phyloP scores from a whole-genome alignment of 495 filamentous ascomycete genomes.

The Neurospora sp. region DNA sequence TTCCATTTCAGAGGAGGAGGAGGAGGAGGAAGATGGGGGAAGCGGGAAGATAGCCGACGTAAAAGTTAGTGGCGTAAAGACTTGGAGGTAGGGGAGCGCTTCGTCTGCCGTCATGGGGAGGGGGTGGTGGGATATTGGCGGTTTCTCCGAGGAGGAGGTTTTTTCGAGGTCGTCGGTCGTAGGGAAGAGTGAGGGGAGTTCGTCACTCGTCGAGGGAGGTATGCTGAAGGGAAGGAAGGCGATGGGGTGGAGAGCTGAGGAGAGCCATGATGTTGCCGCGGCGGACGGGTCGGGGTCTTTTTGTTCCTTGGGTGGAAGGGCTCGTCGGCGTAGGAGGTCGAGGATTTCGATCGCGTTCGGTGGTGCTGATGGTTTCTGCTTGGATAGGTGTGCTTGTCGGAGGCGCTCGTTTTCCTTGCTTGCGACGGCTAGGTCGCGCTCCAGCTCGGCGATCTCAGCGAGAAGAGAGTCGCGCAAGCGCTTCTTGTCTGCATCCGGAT shows the following conservation, averaged over 20 bases:
- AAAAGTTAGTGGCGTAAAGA: constrained; percentile 46
- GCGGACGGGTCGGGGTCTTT: constrained; percentile 12
- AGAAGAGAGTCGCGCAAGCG: constrained; percentile 26
- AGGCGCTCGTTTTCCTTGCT: constrained; percentile 31
- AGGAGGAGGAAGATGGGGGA: constrained; percentile 1
- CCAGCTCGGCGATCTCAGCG: constrained; percentile 26
- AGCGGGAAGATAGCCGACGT: constrained; percentile 36
- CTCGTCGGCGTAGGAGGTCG: constrained; percentile 27
- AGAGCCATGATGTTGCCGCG: constrained; percentile 18
- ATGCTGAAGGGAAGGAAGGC: constrained; percentile 42
- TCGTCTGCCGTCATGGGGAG: constrained; percentile 38
- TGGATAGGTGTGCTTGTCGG: constrained; percentile 17
- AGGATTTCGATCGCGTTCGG: constrained; percentile 25
- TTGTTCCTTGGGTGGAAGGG: constrained; percentile 23
- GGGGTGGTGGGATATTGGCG: constrained; percentile 42
- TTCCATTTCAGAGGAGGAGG: background rate
- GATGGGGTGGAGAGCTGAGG: constrained; percentile 33
- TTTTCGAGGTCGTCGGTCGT: constrained; percentile 1
- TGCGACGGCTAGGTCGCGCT: constrained; percentile 26
- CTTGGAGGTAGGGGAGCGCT: constrained; percentile 46
- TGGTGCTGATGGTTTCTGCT: constrained; percentile 9
- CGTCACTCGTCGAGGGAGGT: constrained; percentile 2
- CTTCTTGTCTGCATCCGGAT: constrained; percentile 31
- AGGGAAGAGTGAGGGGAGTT: constrained; percentile 3
- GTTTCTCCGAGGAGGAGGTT: constrained; percentile 8